Evolutionary conservation across 2,329 filamentous ascomycete species (phyloP), one percentile per base, ranked within the genome.

Genomic region (Cordyceps militaris): DNA sequence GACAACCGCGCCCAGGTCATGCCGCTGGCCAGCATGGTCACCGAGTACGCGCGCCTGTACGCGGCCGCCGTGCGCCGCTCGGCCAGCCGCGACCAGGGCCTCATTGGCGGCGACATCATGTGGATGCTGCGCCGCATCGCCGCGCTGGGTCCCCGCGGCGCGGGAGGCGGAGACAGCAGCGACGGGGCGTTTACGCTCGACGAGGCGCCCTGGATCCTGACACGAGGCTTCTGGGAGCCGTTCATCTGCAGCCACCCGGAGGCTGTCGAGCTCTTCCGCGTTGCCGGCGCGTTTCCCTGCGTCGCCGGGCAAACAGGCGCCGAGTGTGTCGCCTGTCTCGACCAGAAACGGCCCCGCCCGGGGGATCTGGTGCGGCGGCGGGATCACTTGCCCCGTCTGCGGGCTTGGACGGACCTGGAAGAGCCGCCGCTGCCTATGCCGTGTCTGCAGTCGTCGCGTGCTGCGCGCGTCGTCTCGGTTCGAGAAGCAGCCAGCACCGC

Each of bases 121-220:
- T 75, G 72, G 69, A 63, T 74, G 5, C 62, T 76, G 49, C 54
- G 61, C 10, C 65, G 65, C 16, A 70, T 75, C 43, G 62, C 61
- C 4, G 53, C 61, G 14, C 51, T 65, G 5, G 50, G 56, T 3
- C 14, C 4, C 2, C 34, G 34, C 34, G 34, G 8, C 8, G 34
- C 13, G 4, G 23, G 16, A 4, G 52, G 28, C 38, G 11, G 42
- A 13, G 42, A 3, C 26, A 54, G 56, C 1, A 24, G 53, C 1
- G 65, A 67, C 23, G 62, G 69, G 34, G 40, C 13, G 44, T 56
- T 59, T 40, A 28, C 57, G 56, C 23, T 60, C 66, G 5, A 61
- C 36, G 19, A 52, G 30, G 13, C 36, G 10, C 14, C 42, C 21
- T 56, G 30, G 44, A 60, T 72, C 11, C 60, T 62, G 44, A 56